A percentile compares a stretch with the other conserved stretches of the same genome.
phyloP scores from a whole-genome alignment of 306 rosid species.

The Dryas alaskensis region DNA sequence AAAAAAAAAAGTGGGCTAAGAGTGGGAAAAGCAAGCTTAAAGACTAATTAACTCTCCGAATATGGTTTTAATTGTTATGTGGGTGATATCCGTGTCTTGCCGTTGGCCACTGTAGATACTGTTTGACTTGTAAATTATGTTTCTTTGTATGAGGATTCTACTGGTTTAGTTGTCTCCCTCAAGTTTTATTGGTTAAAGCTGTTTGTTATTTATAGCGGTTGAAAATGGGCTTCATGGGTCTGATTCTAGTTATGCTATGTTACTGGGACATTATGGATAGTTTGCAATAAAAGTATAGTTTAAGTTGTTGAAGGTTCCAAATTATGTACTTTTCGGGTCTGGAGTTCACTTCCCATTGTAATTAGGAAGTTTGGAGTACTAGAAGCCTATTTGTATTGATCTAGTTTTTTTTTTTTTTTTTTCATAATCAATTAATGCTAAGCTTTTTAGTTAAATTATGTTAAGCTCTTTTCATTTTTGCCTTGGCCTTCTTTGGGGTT shows the following conservation, averaged over 20 bases:
- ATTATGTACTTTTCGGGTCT: not conserved
- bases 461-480: not conserved
- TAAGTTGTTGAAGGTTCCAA: too few species aligned
- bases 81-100: not conserved
- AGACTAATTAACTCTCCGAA: not conserved
- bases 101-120: not conserved
- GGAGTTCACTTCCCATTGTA: not conserved
- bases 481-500: not conserved
- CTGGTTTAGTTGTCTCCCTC: too few species aligned
- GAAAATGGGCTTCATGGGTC: not conserved
- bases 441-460: too few species aligned
- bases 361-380: too few species aligned
- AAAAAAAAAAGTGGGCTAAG: too few species aligned
- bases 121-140: not conserved
- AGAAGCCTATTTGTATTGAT: not conserved
- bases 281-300: not conserved
- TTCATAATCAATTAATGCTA: too few species aligned
- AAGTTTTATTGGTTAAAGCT: too few species aligned
- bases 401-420: not conserved
- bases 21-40: not conserved
- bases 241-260: not conserved
- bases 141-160: not conserved
- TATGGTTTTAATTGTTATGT: not conserved
- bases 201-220: too few species aligned
- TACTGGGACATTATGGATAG: not conserved